Base-by-base conservation (phyloP, 2,329 filamentous ascomycete species). In the Xylariaceae sp. region DNA sequence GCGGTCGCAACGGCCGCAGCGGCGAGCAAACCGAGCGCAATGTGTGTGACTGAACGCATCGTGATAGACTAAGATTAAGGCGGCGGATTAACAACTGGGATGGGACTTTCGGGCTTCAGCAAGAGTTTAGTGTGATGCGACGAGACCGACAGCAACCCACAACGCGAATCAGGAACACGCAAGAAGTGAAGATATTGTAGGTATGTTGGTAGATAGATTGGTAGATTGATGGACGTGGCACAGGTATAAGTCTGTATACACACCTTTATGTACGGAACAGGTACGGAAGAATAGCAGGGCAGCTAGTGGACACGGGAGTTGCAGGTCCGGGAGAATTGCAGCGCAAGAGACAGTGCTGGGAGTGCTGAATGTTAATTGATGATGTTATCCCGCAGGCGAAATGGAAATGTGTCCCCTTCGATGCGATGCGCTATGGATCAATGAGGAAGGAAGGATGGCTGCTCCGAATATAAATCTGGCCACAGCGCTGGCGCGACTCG, bases 1-100 rank as follows among this genome's bases (percentile, higher is more conserved):
- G 83, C 80, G 68, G 84, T 87, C 66, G 81, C 75, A 66, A 80
- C 80, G 62, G 82, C 80, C 61, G 80, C 75, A 65, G 81, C 80
- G 68, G 78, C 78, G 70, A 84, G 72, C 68, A 84, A 77, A 77
- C 80, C 78, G 67, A 78, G 76, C 69, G 80, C 77, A 64, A 84
- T 60, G 60, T 67, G 71, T 61, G 65, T 62, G 60, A 66, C 65
- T 60, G 67, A 66, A 59, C 68, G 67, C 71, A 72, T 73, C 37
- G 58, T 70, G 65, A 47, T 54, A 35, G 52, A 47, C 63, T 65
- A 35, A 42, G 52, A 34, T 55, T 39, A 39, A 53, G 44, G 34
- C 3, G 11, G 47, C 23, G 42, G 47, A 44, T 64, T 56, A 62
- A 58, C 57, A 49, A 58, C 45, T 51, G 53, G 47, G 34, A 18